Evolutionary conservation across 2,329 filamentous ascomycete genomes (phyloP).

Genomic region (Sarocladium kiliense): DNA sequence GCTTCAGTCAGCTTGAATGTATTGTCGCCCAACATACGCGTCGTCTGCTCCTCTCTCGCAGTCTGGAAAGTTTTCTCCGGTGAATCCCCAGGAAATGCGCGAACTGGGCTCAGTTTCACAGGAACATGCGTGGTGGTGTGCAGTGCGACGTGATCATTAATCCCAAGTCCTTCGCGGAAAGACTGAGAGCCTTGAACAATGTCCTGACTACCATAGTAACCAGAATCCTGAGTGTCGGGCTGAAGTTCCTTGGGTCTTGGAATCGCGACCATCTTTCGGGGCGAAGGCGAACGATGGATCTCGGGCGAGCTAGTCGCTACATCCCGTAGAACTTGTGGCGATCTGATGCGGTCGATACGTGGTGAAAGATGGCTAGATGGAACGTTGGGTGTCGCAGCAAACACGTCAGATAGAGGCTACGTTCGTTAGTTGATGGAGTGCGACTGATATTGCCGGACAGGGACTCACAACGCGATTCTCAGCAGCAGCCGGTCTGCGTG

Average conservation of each 20-base stretch:
- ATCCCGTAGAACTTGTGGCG: slow-evolving; percentile 48
- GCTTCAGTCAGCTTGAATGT: not conserved
- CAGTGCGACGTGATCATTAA: not conserved
- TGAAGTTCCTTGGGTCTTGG: slow-evolving; percentile 21
- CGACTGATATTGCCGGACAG: slow-evolving; percentile 3
- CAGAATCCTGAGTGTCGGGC: slow-evolving; percentile 49
- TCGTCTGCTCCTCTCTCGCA: slow-evolving; percentile 39
- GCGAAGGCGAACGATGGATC: not conserved
- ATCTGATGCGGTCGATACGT: slow-evolving; percentile 43
- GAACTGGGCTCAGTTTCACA: slow-evolving; percentile 18
- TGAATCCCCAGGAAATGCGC: slow-evolving; percentile 23
- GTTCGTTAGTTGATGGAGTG: not conserved
- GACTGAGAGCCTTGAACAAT: slow-evolving; percentile 17
- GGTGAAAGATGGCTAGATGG: slow-evolving; percentile 49
- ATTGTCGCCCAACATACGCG: slow-evolving; percentile 14
- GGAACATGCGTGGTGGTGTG: slow-evolving; percentile 15
- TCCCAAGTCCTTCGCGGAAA: not conserved
- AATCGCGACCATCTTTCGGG: slow-evolving; percentile 25
- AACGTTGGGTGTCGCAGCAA: slow-evolving; percentile 51
- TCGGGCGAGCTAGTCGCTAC: not conserved
- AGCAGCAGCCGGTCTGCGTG: slow-evolving; percentile 51
- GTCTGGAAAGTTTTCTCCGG: slow-evolving; percentile 36
- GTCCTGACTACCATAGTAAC: slow-evolving; percentile 65
- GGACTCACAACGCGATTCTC: slow-evolving; percentile 60
- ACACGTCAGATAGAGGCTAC: slow-evolving; percentile 56